Base-by-base conservation (phyloP, 78 protist genomes). In the Salpingoeca rosetta region DNA sequence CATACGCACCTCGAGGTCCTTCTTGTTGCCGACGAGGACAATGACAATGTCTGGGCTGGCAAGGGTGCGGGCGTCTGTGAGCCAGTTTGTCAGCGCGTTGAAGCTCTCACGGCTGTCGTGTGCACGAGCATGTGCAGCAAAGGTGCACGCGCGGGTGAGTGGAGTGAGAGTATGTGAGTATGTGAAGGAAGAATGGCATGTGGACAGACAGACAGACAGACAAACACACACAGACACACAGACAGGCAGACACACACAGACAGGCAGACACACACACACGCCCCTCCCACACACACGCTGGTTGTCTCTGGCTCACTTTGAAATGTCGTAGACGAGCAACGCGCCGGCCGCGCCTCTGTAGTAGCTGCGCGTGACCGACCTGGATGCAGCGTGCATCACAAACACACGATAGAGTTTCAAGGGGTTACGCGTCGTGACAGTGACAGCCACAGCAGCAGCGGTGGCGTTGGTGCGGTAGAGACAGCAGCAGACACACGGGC, bases 1-100 rank as follows among this genome's bases (percentile, higher is more conserved):
- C 51, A 41, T 44, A 1, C 83, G 73, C 74, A 38, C 88, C 42
- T 88, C 90, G 10, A 93, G 81, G 76, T 95, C 98, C 57, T 87
- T 87, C 92, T 98, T 98, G 94, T 96, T 98, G 37, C 99, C 99
- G 39, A 97, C 95, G 44, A 98, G 92, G 95, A 97, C 96, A 84
- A 98, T 98, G 43, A 94, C 91, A 88, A 97, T 96, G 86, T 95
- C 90, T 40, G 91, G 84, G 92, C 93, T 91, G 27, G 98, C 91
- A 42, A 93, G 89, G 78, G 87, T 89, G 38, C 92, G 86, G 17
- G 95, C 93, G 45, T 95, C 96, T 27, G 44, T 76, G 25, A 90
- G 80, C 99, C 99, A 97, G 25, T 81, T 44, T 25, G 95, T 28
- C 12, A 97, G 91, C 39, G 94, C 93, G 77, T 93, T 83, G 84